phyloP scores from a whole-genome alignment of 768 basidiomycete species.

The Boletus fagicola region DNA sequence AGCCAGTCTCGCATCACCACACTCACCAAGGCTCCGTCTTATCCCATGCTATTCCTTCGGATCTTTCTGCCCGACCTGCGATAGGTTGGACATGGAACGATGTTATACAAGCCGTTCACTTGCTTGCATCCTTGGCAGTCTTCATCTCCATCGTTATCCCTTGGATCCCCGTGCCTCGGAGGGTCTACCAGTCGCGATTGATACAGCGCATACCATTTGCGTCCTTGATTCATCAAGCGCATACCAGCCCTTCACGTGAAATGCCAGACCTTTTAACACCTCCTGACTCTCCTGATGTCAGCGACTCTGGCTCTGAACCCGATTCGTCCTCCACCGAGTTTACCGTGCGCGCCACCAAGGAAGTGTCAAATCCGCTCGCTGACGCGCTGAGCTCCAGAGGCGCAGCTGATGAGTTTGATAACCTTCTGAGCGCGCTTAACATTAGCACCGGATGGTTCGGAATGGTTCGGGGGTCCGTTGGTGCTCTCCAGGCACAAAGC shows the following conservation, averaged over 20 bases:
- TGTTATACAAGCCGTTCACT: conserved; percentile 60
- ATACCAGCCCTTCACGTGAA: conserved; percentile 2
- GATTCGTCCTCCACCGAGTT: conserved; percentile 32
- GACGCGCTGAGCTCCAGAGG: conserved; percentile 39
- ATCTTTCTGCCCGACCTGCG: conserved; percentile 18
- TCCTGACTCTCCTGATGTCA: conserved; percentile 26
- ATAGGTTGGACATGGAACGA: conserved; percentile 48
- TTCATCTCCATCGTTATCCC: conserved; percentile 54
- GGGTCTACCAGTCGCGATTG: conserved; percentile 22
- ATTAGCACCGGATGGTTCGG: conserved; percentile 37
- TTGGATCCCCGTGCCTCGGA: conserved; percentile 38
- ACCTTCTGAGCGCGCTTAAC: conserved; percentile 41
- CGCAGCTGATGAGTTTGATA: conserved; percentile 37
- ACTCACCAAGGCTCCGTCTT: conserved; percentile 61
- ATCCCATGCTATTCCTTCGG: conserved; percentile 32
- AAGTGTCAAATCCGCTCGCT: conserved; percentile 14
- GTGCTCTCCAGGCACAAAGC: not conserved
- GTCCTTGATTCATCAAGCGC: conserved; percentile 8
- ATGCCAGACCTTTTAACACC: conserved; percentile 27
- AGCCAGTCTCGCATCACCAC: conserved; percentile 36
- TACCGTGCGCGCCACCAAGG: conserved; percentile 21
- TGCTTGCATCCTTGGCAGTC: conserved; percentile 62
- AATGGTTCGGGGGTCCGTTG: conserved; percentile 31
- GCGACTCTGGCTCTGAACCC: conserved; percentile 27
- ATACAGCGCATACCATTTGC: conserved; percentile 29